These are phyloP conservation scores for Globisporangium rhizosaccharum DNA, from an alignment of 352 stramenopile genomes.

Conservation along the genomic window DNA sequence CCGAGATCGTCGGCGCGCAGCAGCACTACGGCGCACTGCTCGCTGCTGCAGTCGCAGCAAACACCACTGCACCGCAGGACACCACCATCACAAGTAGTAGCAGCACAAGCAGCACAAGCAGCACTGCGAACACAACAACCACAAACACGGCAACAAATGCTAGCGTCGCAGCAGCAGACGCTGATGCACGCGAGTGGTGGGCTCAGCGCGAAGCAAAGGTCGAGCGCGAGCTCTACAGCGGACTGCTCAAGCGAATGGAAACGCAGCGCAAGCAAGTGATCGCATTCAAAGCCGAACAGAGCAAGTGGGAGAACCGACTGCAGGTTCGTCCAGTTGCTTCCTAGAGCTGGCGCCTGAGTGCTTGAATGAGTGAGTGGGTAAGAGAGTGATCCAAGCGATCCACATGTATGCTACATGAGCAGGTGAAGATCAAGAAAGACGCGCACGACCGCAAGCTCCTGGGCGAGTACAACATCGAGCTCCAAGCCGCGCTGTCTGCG, in stretches of 20 bases:
- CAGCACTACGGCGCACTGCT: constrained; percentile 10
- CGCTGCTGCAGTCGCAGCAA: not conserved
- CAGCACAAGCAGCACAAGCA: not conserved
- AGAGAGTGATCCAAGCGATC: not conserved
- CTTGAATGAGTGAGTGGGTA: not conserved
- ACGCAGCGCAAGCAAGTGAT: constrained; percentile 64
- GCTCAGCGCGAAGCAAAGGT: constrained; percentile 37
- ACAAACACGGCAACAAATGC: not conserved
- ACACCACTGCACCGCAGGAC: not conserved
- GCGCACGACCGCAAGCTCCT: constrained; percentile 72
- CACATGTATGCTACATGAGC: not conserved
- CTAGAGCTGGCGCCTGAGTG: not conserved
- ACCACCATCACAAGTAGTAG: not conserved
- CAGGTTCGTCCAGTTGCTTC: constrained; percentile 24
- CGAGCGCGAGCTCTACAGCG: constrained; percentile 42
- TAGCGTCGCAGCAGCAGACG: constrained; percentile 13
- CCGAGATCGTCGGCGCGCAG: constrained; percentile 6
- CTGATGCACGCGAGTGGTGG: constrained; percentile 60
- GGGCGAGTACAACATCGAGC: constrained; percentile 78
- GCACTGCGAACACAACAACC: not conserved
- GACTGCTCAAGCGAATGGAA: constrained; percentile 65
- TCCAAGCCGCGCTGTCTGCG: constrained; percentile 44
- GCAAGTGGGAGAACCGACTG: constrained; percentile 79
- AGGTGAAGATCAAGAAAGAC: constrained; percentile 39
- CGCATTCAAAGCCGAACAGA: constrained; percentile 76